Base-by-base conservation (phyloP, 768 basidiomycete species). In the Tricholoma hemisulphureum region DNA sequence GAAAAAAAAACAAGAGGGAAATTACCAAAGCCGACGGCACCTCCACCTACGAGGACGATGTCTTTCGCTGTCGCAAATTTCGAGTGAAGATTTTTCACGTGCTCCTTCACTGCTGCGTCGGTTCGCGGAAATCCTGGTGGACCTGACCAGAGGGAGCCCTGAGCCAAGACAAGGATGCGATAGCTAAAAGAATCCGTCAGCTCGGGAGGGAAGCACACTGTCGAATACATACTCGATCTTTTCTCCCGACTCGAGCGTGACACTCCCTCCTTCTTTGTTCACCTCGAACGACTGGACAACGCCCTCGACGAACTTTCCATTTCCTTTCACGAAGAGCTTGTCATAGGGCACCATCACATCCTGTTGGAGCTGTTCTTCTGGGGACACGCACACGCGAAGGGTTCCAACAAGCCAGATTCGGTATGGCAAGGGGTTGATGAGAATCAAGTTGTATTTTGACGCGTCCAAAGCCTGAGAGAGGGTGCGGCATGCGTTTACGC, bases 101-200 rank as follows among this genome's bases (percentile, higher is more conserved):
- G 72, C 4, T 66, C 66, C 21, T 68, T 28, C 2, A 71, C 63
- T 13, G 68, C 73, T 2, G 64, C 64, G 28, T 67, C 69, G 7
- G 58, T 65, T n/a, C 72, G 63, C 0, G 83, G 84, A 57, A 87
- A 73, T 10, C 70, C 68, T 45, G 81, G 37, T 0, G 82, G 81
- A 0, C 81, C 85, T 8, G 65, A 61, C 83, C 84, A 89, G 3
- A 58, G 68, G 26, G 76, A 75, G 1, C 89, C 89, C 3, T 87
- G 76, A 0, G 85, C 78, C 34, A 91, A 68, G 37, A 90, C 76
- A 35, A 91, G 82, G 31, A 81, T 68, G n/a, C 78, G 77, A 66
- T 84, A 91, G 18, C 64, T 65, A 23, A n/a, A 45, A 29, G 18
- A 23, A 41, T 57, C 24, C 5, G 37, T 61, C 34, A 55, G 13